Evolutionary conservation across 768 basidiomycete genomes (phyloP).

Genomic region (Hydnomerulius pinastri): DNA sequence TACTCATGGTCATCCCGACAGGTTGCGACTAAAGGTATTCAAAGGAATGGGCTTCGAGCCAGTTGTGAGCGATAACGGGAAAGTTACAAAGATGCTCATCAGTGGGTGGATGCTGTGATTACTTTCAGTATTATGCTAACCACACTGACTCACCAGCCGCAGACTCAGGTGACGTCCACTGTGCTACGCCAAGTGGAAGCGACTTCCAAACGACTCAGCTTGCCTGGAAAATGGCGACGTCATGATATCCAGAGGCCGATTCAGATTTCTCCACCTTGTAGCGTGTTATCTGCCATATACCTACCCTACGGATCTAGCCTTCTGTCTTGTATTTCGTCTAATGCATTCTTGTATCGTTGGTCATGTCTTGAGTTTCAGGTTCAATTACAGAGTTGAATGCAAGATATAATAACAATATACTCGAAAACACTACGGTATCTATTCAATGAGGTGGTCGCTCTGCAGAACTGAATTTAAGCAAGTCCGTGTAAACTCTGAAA

Average conservation of each 20-base stretch:
- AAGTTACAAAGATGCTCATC: constrained; percentile 62
- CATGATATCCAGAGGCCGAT: too few species aligned
- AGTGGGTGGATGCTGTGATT: constrained; percentile 45
- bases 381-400: constrained; percentile 3
- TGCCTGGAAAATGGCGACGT: constrained; percentile 39
- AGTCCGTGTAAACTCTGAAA: constrained; percentile 10
- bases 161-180: constrained; percentile 43
- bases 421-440: constrained; percentile 1
- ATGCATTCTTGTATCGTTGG: not conserved
- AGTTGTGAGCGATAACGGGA: constrained; percentile 53
- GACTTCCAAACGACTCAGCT: constrained; percentile 31
- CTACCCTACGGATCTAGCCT: not conserved
- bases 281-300: not conserved
- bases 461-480: constrained; percentile 8
- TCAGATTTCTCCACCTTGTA: too few species aligned
- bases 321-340: not conserved
- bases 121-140: not conserved
- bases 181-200: constrained; percentile 28
- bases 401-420: constrained; percentile 10
- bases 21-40: constrained; percentile 67
- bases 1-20: constrained; percentile 28
- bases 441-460: too few species aligned
- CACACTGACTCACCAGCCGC: constrained; percentile 39
- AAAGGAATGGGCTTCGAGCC: constrained; percentile 75
- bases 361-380: not conserved